Evolutionary conservation across 768 basidiomycete genomes (phyloP).

Genomic region (Macrocybe gigantea): DNA sequence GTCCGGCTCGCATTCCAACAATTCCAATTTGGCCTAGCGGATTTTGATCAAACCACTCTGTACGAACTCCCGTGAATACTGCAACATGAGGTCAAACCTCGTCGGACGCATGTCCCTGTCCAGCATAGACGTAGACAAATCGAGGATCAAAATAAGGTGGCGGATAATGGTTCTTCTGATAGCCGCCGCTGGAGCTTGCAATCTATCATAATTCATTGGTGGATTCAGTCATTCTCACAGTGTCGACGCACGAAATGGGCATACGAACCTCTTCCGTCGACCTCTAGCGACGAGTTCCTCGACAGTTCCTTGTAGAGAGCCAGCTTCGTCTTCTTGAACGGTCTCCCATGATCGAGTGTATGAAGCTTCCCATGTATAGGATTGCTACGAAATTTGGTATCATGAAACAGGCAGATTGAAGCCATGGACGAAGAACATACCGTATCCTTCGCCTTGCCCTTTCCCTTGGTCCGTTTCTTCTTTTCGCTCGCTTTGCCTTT

Average conservation of each 20-base stretch:
- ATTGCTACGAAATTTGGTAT: conserved; percentile 41
- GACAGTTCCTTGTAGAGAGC: conserved; percentile 86
- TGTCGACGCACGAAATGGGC: not conserved
- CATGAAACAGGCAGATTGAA: conserved; percentile 4
- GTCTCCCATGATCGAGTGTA: conserved; percentile 96
- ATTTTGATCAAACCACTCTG: conserved; percentile 99
- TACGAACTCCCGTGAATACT: conserved; percentile 90
- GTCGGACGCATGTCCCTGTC: conserved; percentile 96
- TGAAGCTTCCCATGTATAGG: conserved; percentile 94
- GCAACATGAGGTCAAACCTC: conserved; percentile 84
- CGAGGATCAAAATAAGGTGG: conserved; percentile 88
- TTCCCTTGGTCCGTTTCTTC: conserved; percentile 24
- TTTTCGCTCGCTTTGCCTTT: conserved; percentile 38
- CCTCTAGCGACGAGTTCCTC: conserved; percentile 85
- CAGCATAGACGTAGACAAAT: conserved; percentile 87
- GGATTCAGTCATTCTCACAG: conserved; percentile 1
- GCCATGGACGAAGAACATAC: conserved; percentile 15
- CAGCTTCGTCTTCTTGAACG: conserved; percentile 92
- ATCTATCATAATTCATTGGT: conserved; percentile 29
- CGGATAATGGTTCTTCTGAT: conserved; percentile 95
- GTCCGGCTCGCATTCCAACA: conserved; percentile 86
- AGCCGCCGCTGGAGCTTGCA: conserved; percentile 78
- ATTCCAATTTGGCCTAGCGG: conserved; percentile 95
- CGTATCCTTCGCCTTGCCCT: conserved; percentile 51
- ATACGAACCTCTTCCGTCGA: conserved; percentile 68